Base-by-base conservation (phyloP, 139 green algal genomes). In the Chlorella sp. region DNA sequence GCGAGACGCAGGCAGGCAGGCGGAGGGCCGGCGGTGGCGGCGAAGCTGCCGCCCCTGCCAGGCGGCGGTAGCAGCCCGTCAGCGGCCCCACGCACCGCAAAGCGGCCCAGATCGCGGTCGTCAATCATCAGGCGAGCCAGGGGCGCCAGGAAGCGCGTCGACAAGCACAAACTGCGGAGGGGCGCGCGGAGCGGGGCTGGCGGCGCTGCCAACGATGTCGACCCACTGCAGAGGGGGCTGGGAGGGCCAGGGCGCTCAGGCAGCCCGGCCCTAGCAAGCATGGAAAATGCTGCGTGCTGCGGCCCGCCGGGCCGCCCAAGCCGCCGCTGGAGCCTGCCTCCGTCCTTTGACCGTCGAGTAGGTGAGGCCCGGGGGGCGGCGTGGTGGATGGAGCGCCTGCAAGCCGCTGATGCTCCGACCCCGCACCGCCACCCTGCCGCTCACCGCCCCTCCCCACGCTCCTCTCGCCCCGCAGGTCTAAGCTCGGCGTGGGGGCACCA, bases 91-190 rank as follows among this genome's bases (percentile, higher is more conserved):
- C 89, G 68, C 73, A 95, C 92, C 76, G 86, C 89, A 69, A 96
- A 93, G 26, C 78, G 67, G 28, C 93, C 93, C 25, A 96, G 87
- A n/a, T 92, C 87, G 7, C 57, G 32, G 69, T 96, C 93, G 76
- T 93, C 89, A 70, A 96, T 87, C 88, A 95, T 95, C 44, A 41
- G 21, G 51, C 51, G 51, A 60, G 51, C 51, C 9, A 60, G 51
- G 51, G 51, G 51, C 51, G 51, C 51, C 15, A 21, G 51, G 51
- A 9, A 60, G 51, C 51, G 51, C 51, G 51, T 60, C 51, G 11
- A 21, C 7, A 60, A 60, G 51, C 9, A 21, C 51, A 60, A 60
- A 60, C 51, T 60, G 51, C 51, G 51, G 21, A 2, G 51, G 51
- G 51, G 51, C 51, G 7, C 44, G 44, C 44, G 7, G 51, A 60